Conservation (phyloP, 2,329 filamentous ascomycete genomes). For the Fusarium tuaranense region DNA sequence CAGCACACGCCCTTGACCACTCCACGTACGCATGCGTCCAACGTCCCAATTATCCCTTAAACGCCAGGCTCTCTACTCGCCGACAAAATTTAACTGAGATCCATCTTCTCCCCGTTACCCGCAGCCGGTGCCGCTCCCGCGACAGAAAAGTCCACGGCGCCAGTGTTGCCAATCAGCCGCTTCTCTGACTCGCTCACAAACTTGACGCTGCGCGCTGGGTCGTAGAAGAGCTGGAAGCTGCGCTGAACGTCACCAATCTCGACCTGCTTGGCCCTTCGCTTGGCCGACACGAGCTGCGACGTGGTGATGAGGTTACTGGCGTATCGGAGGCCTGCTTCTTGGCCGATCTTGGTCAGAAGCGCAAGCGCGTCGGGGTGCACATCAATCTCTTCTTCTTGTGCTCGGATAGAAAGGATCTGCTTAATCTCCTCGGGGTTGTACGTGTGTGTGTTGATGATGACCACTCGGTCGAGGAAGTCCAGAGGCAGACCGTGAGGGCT, state of each 20-base stretch:
- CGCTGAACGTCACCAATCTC: conserved; percentile 90
- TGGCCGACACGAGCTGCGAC: conserved; percentile 86
- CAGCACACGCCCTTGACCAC: conserved; percentile 28
- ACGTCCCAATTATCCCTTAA: conserved; percentile 40
- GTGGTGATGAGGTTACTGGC: conserved; percentile 99
- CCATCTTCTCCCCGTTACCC: conserved; percentile 57
- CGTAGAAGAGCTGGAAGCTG: conserved; percentile 94
- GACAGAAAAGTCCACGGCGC: conserved; percentile 77
- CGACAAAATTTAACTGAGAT: conserved; percentile 53
- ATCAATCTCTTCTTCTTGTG: conserved; percentile 96
- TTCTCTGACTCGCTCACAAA: conserved; percentile 93
- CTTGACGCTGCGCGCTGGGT: conserved; percentile 86
- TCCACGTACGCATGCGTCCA: conserved; percentile 6
- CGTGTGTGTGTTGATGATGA: conserved; percentile 93
- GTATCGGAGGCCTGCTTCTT: conserved; percentile 92
- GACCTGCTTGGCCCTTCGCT: conserved; percentile 87
- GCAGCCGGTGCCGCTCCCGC: conserved; percentile 31
- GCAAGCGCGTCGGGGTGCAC: conserved; percentile 90
- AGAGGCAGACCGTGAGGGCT: conserved; percentile 94
- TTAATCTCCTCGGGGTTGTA: conserved; percentile 88
- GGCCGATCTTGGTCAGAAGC: conserved; percentile 93
- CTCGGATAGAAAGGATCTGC: conserved; percentile 91
- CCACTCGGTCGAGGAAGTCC: conserved; percentile 94
- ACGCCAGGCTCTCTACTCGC: conserved; percentile 48
- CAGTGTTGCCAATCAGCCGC: conserved; percentile 89